phyloP scores from a whole-genome alignment of 2,329 filamentous ascomycete genomes.

The Colletotrichum theobromicola region DNA sequence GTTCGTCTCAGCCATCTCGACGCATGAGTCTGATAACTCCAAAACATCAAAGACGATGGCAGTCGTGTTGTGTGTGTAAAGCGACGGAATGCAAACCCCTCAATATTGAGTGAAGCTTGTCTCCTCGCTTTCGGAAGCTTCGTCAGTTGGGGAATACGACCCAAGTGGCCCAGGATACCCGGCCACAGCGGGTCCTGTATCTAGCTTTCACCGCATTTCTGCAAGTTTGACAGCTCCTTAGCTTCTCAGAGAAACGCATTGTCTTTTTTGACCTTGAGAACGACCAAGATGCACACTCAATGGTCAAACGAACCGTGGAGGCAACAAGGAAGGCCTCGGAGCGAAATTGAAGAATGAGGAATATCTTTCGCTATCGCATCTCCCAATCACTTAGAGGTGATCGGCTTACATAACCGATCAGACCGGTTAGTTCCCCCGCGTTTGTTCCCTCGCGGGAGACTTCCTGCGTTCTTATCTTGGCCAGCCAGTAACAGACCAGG shows the following conservation, averaged over 20 bases:
- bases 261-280: background rate
- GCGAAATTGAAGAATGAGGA: background rate
- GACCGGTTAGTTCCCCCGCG: background rate
- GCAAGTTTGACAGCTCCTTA: background rate
- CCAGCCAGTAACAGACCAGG: background rate
- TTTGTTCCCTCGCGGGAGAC: background rate
- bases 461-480: background rate
- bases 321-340: background rate
- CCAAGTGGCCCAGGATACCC: background rate
- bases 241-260: background rate
- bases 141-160: background rate
- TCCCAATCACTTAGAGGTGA: background rate
- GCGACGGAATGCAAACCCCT: background rate
- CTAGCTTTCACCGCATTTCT: background rate
- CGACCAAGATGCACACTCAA: background rate
- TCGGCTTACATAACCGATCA: background rate
- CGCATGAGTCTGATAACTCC: background rate
- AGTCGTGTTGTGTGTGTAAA: background rate
- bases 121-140: background rate
- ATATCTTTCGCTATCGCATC: background rate
- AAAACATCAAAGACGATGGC: background rate
- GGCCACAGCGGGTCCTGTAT: background rate
- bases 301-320: background rate
- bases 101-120: background rate
- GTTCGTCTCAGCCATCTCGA: background rate